Conservation (phyloP, 192 early-diverging fungal species). For the Coemansia sp. region DNA sequence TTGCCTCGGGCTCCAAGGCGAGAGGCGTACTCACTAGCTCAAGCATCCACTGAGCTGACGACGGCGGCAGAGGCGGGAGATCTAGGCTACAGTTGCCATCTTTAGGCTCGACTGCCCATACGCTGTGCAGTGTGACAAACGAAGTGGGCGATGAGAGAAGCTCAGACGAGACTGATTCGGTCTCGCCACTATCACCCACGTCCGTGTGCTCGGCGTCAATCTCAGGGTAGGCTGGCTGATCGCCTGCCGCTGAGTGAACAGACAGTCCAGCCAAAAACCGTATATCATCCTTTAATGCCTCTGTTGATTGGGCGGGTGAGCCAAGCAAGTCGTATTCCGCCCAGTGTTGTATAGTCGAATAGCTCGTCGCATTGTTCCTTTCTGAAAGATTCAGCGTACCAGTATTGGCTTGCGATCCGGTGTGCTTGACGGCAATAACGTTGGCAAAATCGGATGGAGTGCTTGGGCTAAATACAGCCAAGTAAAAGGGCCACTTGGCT, state of each 20-base stretch:
- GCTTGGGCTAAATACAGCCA: slow-evolving; percentile 25
- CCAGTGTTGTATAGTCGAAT: slow-evolving; percentile 30
- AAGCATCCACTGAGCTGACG: slow-evolving; percentile 50
- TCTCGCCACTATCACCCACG: neutral
- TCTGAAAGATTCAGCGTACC: slow-evolving; percentile 10
- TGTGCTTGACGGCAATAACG: slow-evolving; percentile 27
- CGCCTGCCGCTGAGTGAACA: neutral
- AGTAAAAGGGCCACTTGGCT: slow-evolving; percentile 26
- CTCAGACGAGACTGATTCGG: slow-evolving; percentile 11
- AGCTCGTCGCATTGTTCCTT: neutral
- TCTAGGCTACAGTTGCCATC: slow-evolving; percentile 5
- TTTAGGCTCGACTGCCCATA: slow-evolving; percentile 26
- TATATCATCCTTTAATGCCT: neutral
- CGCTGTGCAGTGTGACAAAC: slow-evolving; percentile 35
- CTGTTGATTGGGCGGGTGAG: slow-evolving; percentile 17
- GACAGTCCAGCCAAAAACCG: neutral
- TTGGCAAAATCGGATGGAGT: slow-evolving; percentile 36
- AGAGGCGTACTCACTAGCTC: slow-evolving; percentile 49
- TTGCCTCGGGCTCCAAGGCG: slow-evolving; percentile 30
- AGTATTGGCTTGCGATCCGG: neutral
- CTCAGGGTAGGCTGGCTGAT: neutral
- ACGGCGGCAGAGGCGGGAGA: slow-evolving; percentile 30
- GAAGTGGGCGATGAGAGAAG: slow-evolving; percentile 6
- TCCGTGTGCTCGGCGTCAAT: neutral
- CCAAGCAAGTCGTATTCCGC: slow-evolving; percentile 50